Evolutionary conservation across 306 rosid genomes (phyloP), one percentile per base, ranked within the genome.

Genomic region (Trifolium repens): DNA sequence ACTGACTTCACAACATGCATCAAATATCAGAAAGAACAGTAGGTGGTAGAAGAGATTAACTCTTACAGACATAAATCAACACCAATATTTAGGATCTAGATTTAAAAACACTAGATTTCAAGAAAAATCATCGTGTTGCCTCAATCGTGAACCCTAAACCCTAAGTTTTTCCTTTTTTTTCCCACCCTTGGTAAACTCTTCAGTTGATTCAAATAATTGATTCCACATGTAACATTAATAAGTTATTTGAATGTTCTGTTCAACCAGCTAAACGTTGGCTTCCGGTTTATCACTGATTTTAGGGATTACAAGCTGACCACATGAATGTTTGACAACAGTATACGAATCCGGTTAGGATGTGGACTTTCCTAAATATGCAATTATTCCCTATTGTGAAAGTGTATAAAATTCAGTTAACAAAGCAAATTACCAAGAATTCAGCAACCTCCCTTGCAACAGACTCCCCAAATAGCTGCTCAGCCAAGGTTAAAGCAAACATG

Each of bases 391-490:
- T 47, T 35, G 39, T 15, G 19, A 19, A 70, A 71, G 16, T 71
- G 34, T 7, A 37, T 39, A 37, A 53, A 12, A 10, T 53, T 15
- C 5, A n/a, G 17, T 11, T 26, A 80, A 63, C 43, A 67, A 57
- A 26, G 75, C 62, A 72, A 67, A 80, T 79, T 86, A 94, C 96
- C 94, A 94, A 59, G 35, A 47, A 76, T 70, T 88, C 89, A 86
- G 85, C 96, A 78, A 90, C 82, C 70, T 90, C 89, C 73, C 74
- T 87, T 57, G 96, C 94, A 74, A 84, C 82, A n/a, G 89, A 84
- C 74, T 87, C 96, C 62, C 97, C 98, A 54, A 80, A 81, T 42
- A 94, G 87, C 91, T 90, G 98, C 78, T 88, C 93, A 8, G 83
- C 96, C 72, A 94, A 93, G 64, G 94, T 79, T 54, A 94, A 78